phyloP scores from a whole-genome alignment of 805 yeast species.

The Candida awuae region DNA sequence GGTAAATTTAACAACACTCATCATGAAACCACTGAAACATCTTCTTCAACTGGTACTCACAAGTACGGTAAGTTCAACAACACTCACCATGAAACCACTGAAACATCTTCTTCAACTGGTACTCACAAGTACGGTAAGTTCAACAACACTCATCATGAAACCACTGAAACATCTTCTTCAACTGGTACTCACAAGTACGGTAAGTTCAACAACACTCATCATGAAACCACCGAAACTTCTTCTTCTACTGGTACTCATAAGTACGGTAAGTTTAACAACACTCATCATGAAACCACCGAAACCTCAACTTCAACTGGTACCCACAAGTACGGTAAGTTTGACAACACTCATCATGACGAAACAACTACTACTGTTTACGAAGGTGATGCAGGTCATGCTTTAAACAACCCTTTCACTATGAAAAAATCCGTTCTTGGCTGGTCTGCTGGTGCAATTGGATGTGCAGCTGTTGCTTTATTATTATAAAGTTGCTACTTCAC shows the following conservation, averaged over 20 bases:
- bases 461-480: conserved; percentile 16
- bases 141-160: conserved; percentile 34
- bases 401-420: conserved; percentile 14
- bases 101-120: conserved; percentile 32
- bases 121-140: conserved; percentile 52
- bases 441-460: conserved; percentile 17
- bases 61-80: conserved; percentile 44
- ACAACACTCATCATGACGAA: conserved; percentile 34
- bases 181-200: conserved; percentile 40
- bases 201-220: conserved; percentile 42
- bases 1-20: conserved; percentile 48
- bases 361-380: conserved; percentile 30
- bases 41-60: conserved; percentile 33
- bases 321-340: conserved; percentile 48
- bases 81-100: conserved; percentile 35
- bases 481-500: conserved; percentile 8
- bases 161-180: conserved; percentile 26
- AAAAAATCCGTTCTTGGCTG: conserved; percentile 20
- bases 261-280: conserved; percentile 47
- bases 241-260: conserved; percentile 41
- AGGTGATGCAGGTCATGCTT: conserved; percentile 16
- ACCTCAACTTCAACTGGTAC: conserved; percentile 38
- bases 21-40: conserved; percentile 7
- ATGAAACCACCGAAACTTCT: conserved; percentile 20
- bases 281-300: conserved; percentile 34